Evolutionary conservation across 2,329 filamentous ascomycete species (phyloP), one percentile per base, ranked within the genome.

Genomic region (Chrysoporthe austroafricana): DNA sequence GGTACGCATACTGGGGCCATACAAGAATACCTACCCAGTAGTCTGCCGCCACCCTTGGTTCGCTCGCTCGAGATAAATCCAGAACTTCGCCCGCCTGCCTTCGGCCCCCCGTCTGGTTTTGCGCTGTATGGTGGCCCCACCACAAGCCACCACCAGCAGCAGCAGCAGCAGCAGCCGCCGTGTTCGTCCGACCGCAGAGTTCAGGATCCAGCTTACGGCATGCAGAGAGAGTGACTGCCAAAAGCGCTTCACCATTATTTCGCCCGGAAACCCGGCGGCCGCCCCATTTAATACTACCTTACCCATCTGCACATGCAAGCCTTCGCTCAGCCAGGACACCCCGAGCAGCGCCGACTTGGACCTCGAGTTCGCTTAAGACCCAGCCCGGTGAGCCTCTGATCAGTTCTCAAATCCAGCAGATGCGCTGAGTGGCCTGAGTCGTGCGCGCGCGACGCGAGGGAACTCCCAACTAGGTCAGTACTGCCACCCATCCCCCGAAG

Each of bases 201-300:
- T 9, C 34, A 34, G 34, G 54, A 39, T 57, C 8, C 54, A 57
- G 54, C 54, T 57, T 57, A 57, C 54, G 32, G 8, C 54, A 57
- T 39, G 32, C 13, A 54, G 54, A 57, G 16, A 57, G 2, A 36
- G 18, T 36, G 50, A 16, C 50, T 54, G 50, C 21, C 32, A 34
- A 16, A 32, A 32, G 54, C 54, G 32, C 16, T 54, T 54, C 21
- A 32, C 7, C 50, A 34, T 14, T 32, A 32, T 21, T 14, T 32
- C 7, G 50, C 50, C 50, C 50, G 50, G 54, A 39, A 39, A 57
- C 34, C n/a, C 54, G 54, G 34, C 34, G 26, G 32, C 54, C 5
- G 54, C 16, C 54, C 54, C 54, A 57, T 39, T 26, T 26, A 57
- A 39, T 36, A 39, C 54, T 57, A 57, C 54, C 54, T 57, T 39